Conservation (phyloP, 345 rosid species). For the Sapria himalayana region DNA sequence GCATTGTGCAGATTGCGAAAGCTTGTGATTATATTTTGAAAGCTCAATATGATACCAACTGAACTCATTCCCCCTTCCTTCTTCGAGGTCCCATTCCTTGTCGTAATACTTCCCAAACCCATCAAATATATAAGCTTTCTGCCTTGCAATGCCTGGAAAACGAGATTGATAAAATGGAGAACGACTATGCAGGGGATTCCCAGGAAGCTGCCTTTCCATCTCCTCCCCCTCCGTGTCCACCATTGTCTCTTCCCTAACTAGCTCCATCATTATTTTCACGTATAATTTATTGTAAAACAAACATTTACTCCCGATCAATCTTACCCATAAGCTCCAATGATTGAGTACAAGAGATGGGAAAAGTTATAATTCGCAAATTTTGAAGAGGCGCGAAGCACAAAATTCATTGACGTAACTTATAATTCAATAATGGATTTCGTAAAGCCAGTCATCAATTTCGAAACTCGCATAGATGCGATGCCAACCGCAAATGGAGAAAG, state of each 20-base stretch:
- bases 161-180: slow-evolving; percentile 8
- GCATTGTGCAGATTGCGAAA: slow-evolving; percentile 61
- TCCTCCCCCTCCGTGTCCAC: slow-evolving; percentile 31
- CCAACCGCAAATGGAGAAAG: too few species aligned
- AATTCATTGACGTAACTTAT: too few species aligned
- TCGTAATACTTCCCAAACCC: slow-evolving; percentile 44
- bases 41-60: slow-evolving; percentile 95
- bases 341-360: too few species aligned
- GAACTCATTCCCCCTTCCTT: slow-evolving; percentile 55
- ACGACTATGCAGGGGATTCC: slow-evolving; percentile 10
- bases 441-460: too few species aligned
- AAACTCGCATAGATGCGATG: too few species aligned
- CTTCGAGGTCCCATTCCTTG: slow-evolving; percentile 70
- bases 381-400: too few species aligned
- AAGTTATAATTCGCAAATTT: too few species aligned
- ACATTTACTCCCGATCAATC: too few species aligned
- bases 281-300: background rate
- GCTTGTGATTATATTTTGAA: slow-evolving; percentile 65
- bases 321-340: too few species aligned
- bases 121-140: slow-evolving; percentile 73
- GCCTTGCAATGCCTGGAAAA: slow-evolving; percentile 49
- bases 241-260: slow-evolving; percentile 15
- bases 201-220: slow-evolving; percentile 18
- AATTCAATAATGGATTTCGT: too few species aligned
- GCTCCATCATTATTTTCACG: slow-evolving; percentile 23